These are phyloP conservation scores for Anthracocystis walkeri DNA, from an alignment of 1,284 basidiomycete genomes.

Conservation along the genomic window DNA sequence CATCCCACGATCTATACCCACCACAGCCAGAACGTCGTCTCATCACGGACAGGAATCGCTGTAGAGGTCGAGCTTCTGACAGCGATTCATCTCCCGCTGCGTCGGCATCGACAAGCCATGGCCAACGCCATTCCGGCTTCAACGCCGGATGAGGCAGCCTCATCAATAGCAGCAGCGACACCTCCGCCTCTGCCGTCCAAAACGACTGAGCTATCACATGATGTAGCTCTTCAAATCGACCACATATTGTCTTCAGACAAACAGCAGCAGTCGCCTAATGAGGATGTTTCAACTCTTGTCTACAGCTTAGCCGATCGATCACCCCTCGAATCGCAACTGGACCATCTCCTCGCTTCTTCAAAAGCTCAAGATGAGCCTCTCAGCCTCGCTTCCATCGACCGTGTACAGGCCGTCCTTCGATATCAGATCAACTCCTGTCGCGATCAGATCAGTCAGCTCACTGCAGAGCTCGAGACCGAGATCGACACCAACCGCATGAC, in stretches of 20 bases:
- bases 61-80: not conserved
- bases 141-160: conserved; percentile 6
- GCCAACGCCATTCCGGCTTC: conserved; percentile 14
- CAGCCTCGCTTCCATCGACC: conserved; percentile 34
- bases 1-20: not conserved
- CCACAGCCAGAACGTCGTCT: not conserved
- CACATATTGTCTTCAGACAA: conserved; percentile 17
- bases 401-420: conserved; percentile 38
- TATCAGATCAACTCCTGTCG: conserved; percentile 33
- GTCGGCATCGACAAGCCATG: conserved; percentile 15
- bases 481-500: conserved; percentile 51
- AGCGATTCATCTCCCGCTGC: not conserved
- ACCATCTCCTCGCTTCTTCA: conserved; percentile 27
- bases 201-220: conserved; percentile 22
- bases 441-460: conserved; percentile 26
- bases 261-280: conserved; percentile 12
- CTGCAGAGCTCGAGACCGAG: conserved; percentile 38
- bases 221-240: conserved; percentile 44
- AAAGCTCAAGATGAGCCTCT: conserved; percentile 23
- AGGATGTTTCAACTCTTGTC: not conserved
- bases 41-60: not conserved
- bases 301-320: conserved; percentile 30
- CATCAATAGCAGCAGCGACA: conserved; percentile 4
- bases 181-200: conserved; percentile 26
- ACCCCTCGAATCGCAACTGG: conserved; percentile 36